These are phyloP conservation scores for Phialocephala sp. DNA, from an alignment of 2,329 filamentous ascomycete genomes.

Conservation along the genomic window DNA sequence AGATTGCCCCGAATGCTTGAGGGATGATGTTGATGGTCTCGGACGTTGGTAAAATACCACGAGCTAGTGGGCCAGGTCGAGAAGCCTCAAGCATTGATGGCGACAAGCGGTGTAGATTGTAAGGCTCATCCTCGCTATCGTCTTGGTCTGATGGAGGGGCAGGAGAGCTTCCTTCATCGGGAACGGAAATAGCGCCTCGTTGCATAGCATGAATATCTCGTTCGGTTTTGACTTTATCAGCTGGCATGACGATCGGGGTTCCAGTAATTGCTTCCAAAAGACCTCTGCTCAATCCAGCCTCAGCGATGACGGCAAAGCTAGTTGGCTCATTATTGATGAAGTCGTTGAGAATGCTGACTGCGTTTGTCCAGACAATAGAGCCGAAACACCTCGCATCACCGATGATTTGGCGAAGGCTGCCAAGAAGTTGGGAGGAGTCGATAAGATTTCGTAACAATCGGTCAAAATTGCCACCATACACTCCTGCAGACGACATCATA, in stretches of 20 bases:
- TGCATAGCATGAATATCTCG: slow-evolving; percentile 11
- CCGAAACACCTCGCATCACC: slow-evolving; percentile 81
- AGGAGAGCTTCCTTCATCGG: slow-evolving; percentile 38
- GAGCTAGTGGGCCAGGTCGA: slow-evolving; percentile 56
- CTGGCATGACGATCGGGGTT: slow-evolving; percentile 44
- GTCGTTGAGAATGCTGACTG: slow-evolving; percentile 87
- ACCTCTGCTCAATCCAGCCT: slow-evolving; percentile 87
- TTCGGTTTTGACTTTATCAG: slow-evolving; percentile 36
- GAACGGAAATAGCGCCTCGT: slow-evolving; percentile 39
- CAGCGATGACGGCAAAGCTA: slow-evolving; percentile 93
- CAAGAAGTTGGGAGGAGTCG: slow-evolving; percentile 85
- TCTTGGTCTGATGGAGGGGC: slow-evolving; percentile 37
- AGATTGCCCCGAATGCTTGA: slow-evolving; percentile 90
- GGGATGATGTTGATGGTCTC: slow-evolving; percentile 91
- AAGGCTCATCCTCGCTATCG: slow-evolving; percentile 46
- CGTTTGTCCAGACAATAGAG: slow-evolving; percentile 94
- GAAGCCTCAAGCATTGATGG: slow-evolving; percentile 54
- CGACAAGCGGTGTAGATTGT: slow-evolving; percentile 58
- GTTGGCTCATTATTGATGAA: slow-evolving; percentile 99
- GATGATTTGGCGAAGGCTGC: slow-evolving; percentile 80
- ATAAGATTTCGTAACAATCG: slow-evolving; percentile 90
- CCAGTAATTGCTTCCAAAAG: slow-evolving; percentile 83
- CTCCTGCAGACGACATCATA: slow-evolving; percentile 80
- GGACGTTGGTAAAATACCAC: slow-evolving; percentile 81
- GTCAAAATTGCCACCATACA: slow-evolving; percentile 80